Conservation (phyloP, 2,329 filamentous ascomycete genomes). For the Colletotrichum godetiae region DNA sequence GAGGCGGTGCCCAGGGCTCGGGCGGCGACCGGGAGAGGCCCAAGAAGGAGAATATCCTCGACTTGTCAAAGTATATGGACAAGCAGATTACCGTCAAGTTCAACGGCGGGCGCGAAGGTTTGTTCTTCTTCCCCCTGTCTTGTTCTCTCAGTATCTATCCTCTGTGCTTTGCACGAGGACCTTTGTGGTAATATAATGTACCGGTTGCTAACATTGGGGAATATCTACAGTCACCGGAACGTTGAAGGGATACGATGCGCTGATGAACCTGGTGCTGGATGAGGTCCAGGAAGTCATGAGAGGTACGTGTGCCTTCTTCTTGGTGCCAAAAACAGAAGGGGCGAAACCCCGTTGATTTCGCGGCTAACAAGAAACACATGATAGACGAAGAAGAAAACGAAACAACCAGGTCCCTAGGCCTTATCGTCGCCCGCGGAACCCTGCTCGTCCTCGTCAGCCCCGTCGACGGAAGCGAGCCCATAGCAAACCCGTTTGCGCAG, state of each 20-base stretch:
- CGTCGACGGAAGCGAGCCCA: slow-evolving; percentile 93
- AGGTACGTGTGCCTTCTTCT: slow-evolving; percentile 64
- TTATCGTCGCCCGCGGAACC: slow-evolving; percentile 92
- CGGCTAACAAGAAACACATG: neutral
- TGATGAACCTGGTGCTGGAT: slow-evolving; percentile 98
- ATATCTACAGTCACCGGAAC: slow-evolving; percentile 79
- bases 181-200: too few relatives aligned
- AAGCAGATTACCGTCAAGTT: slow-evolving; percentile 97
- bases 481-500: slow-evolving; percentile 91
- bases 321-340: too few relatives aligned
- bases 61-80: slow-evolving; percentile 96
- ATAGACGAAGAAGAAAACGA: slow-evolving; percentile 94
- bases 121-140: slow-evolving; percentile 37
- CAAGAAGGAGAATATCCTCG: slow-evolving; percentile 99
- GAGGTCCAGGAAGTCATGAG: slow-evolving; percentile 91
- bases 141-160: too few relatives aligned
- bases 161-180: too few relatives aligned
- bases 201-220: neutral
- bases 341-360: too few relatives aligned
- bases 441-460: slow-evolving; percentile 93
- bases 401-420: slow-evolving; percentile 80
- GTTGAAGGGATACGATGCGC: slow-evolving; percentile 93
- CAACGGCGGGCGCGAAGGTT: slow-evolving; percentile 92
- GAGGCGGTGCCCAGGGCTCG: slow-evolving; percentile 42
- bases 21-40: slow-evolving; percentile 73